Conservation (phyloP, 495 filamentous ascomycete genomes). For the Podospora didyma region DNA sequence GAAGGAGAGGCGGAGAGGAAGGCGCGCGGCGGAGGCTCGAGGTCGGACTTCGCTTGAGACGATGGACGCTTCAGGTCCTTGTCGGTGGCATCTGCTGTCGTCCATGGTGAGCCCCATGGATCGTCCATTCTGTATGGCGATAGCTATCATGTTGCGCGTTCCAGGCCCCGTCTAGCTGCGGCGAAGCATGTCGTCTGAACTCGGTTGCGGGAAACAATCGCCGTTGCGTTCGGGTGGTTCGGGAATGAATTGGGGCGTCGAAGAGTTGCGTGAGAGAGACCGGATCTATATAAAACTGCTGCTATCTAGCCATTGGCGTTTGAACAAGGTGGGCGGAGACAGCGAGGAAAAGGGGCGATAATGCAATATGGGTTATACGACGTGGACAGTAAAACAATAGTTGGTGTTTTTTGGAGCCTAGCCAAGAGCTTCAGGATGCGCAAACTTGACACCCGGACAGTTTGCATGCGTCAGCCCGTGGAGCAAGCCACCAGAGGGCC, state of each 20-base stretch:
- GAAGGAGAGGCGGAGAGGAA: conserved; percentile 36
- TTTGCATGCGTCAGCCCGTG: not conserved
- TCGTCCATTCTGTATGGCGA: conserved; percentile 46
- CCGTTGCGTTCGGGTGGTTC: not conserved
- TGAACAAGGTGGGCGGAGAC: not conserved
- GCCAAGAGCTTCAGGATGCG: conserved; percentile 9
- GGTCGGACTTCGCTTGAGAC: conserved; percentile 33
- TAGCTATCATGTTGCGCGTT: conserved; percentile 26
- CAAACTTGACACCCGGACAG: not conserved
- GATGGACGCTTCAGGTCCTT: conserved; percentile 26
- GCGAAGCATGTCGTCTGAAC: conserved; percentile 15
- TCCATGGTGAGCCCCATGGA: conserved; percentile 54
- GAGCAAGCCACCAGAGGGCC: not conserved
- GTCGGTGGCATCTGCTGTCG: conserved; percentile 28
- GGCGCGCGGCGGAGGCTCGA: conserved; percentile 42
- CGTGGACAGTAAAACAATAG: not conserved
- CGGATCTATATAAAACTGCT: no score
- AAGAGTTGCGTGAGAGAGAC: no score
- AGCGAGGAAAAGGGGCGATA: not conserved
- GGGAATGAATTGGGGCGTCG: no score
- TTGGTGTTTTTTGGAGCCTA: conserved; percentile 5
- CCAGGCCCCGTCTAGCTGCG: not conserved
- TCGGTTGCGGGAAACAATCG: not conserved
- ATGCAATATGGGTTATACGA: not conserved
- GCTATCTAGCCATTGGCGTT: no score